Evolutionary conservation across 108 stramenopile species (phyloP), one percentile per base, ranked within the genome.

Genomic region (Nitzschia inconspicua): DNA sequence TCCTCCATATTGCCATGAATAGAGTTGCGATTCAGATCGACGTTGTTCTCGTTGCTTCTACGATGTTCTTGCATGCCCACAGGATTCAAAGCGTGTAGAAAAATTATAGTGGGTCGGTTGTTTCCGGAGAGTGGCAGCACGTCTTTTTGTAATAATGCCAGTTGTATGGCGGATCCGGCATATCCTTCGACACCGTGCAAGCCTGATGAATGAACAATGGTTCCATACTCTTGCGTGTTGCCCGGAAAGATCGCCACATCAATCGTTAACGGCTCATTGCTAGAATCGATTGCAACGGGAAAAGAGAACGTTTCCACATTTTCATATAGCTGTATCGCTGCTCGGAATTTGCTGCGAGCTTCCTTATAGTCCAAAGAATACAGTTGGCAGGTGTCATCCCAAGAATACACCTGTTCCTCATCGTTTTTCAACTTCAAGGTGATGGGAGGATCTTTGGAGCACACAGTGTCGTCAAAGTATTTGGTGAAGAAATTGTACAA

Each of bases 121-220:
- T 51, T 18, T 11, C 20, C 11, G 19, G 31, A 24, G 11, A 31
- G 37, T 20, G 47, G 53, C 26, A 25, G 18, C 24, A 30, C 36
- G 14, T 60, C 57, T 40, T 62, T 28, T 51, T 56, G 50, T 19
- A 91, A 41, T 42, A 80, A 73, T 13, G 78, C 76, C 30, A 83
- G 34, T 62, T 94, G 93, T 43, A 88, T 72, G 16, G 93, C 89
- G 19, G 71, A 68, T 50, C 93, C 93, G 0, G 84, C 73, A 62
- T 86, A 90, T 20, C 93, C 93, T 70, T 94, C 93, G 6, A 86
- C 79, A 3, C 93, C 93, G 57, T 94, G 93, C 11, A 70, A 58
- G 1, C 86, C 93, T 7, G 83, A 77, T 14, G 69, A 65, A 66
- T 88, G 88, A 35, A 90, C 73, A 20, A 88, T 55, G 16, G 61